These are phyloP conservation scores for Geotrichum candidum DNA, from an alignment of 1,139 yeast genomes.

Conservation along the genomic window DNA sequence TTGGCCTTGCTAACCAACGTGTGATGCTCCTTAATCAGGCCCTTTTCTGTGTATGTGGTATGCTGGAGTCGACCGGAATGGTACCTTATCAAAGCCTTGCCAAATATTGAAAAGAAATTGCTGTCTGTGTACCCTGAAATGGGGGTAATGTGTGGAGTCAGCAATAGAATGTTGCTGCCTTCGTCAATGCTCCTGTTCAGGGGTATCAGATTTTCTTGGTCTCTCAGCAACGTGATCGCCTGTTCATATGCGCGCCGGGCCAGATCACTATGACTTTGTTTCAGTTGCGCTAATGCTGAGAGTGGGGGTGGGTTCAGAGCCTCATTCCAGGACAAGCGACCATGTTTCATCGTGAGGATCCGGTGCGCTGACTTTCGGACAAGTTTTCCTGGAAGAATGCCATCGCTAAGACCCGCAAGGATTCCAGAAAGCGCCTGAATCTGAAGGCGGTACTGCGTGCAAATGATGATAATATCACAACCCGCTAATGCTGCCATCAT, in stretches of 20 bases:
- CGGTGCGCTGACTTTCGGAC: slow-evolving; percentile 42
- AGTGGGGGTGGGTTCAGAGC: slow-evolving; percentile 37
- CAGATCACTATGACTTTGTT: slow-evolving; percentile 44
- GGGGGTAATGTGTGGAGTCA: slow-evolving; percentile 47
- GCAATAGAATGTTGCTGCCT: slow-evolving; percentile 40
- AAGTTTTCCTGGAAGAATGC: slow-evolving; percentile 47
- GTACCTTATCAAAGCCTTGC: slow-evolving; percentile 27
- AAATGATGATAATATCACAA: slow-evolving; percentile 60
- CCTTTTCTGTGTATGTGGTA: slow-evolving; percentile 62
- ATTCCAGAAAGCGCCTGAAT: slow-evolving; percentile 54
- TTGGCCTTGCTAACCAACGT: slow-evolving; percentile 50
- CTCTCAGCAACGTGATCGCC: slow-evolving; percentile 53
- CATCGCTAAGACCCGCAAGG: slow-evolving; percentile 48
- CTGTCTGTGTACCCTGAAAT: slow-evolving; percentile 43
- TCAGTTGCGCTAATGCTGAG: slow-evolving; percentile 33
- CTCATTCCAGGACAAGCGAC: slow-evolving; percentile 46
- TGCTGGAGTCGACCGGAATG: slow-evolving; percentile 48
- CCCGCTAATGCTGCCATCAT: slow-evolving; percentile 58
- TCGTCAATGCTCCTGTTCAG: slow-evolving; percentile 42
- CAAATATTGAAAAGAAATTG: slow-evolving; percentile 47
- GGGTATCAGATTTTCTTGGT: slow-evolving; percentile 49
- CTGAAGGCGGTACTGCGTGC: slow-evolving; percentile 53
- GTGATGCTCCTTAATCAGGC: slow-evolving; percentile 55
- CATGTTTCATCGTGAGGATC: slow-evolving; percentile 43
- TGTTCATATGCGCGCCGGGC: slow-evolving; percentile 47